Conservation (phyloP, 441 rosid species). For the Eruca vesicaria region DNA sequence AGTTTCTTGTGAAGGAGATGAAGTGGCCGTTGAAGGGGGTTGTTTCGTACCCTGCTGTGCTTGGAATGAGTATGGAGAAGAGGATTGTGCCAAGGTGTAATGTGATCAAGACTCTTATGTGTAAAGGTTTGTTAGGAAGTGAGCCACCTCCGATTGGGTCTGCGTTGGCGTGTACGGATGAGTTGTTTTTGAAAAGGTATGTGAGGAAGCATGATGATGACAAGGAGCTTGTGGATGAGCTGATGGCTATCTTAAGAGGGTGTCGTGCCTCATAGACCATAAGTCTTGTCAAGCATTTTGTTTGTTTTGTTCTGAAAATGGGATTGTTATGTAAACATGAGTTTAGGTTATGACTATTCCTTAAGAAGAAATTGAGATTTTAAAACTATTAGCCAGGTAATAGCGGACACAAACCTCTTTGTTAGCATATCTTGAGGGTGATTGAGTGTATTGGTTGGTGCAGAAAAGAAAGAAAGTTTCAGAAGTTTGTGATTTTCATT, state of each 20-base stretch:
- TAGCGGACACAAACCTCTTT: no score
- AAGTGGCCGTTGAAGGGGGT: slow-evolving; percentile 22
- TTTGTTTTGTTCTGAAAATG: no score
- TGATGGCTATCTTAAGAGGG: background rate
- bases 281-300: no score
- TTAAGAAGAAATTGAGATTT: no score
- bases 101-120: slow-evolving; percentile 6
- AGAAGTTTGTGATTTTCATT: no score
- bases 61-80: slow-evolving; percentile 13
- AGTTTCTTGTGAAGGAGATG: slow-evolving; percentile 32
- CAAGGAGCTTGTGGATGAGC: background rate
- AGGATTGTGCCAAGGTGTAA: slow-evolving; percentile 38
- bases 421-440: no score
- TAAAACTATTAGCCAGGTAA: no score
- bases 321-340: no score
- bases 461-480: no score
- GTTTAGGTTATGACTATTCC: no score
- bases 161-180: background rate
- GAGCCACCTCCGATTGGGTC: background rate
- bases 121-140: background rate
- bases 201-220: background rate
- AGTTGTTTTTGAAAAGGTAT: background rate
- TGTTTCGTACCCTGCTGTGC: background rate
- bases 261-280: background rate
- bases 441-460: no score